phyloP scores from a whole-genome alignment of 2,329 filamentous ascomycete genomes.

The Pyrenophora graminea region DNA sequence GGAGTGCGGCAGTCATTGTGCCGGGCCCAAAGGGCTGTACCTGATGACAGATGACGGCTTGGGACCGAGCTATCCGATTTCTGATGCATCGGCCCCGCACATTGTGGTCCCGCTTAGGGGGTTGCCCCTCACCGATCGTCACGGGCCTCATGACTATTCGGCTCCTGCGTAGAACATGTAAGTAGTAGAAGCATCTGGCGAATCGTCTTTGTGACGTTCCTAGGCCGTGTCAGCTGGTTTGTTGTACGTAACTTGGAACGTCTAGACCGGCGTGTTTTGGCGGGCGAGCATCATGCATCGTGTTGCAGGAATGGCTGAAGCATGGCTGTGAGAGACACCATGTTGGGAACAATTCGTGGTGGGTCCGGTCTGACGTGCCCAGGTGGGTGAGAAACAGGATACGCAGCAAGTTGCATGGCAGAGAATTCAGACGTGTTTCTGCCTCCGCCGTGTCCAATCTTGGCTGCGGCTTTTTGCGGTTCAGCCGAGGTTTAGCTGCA shows the following conservation, averaged over 20 bases:
- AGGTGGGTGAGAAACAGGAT: constrained; percentile 17
- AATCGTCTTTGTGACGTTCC: constrained; percentile 36
- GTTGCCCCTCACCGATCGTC: constrained; percentile 32
- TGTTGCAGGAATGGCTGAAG: constrained; percentile 1
- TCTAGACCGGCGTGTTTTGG: constrained; percentile 15
- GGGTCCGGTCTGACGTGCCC: constrained; percentile 15
- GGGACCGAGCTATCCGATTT: constrained; percentile 29
- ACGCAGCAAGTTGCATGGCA: constrained; percentile 14
- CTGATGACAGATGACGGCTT: constrained; percentile 10
- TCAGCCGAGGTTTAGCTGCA: constrained; percentile 28
- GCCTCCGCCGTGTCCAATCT: constrained; percentile 20
- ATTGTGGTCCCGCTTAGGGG: constrained; percentile 8
- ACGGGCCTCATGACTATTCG: constrained; percentile 30
- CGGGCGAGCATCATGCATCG: constrained; percentile 29
- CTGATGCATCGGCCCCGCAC: constrained; percentile 27
- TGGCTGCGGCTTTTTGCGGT: constrained; percentile 33
- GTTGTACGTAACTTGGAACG: constrained; percentile 30
- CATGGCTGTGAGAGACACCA: constrained; percentile 6
- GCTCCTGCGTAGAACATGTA: constrained; percentile 21
- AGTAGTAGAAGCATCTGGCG: constrained; percentile 18
- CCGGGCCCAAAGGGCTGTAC: constrained; percentile 11
- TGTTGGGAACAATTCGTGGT: constrained; percentile 2
- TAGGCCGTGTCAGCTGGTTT: constrained; percentile 9
- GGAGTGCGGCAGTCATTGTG: constrained; percentile 17
- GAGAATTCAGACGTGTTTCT: constrained; percentile 19